Conservation (phyloP, 1,139 yeast species). For the Hyphopichia pseudoburtonii region DNA sequence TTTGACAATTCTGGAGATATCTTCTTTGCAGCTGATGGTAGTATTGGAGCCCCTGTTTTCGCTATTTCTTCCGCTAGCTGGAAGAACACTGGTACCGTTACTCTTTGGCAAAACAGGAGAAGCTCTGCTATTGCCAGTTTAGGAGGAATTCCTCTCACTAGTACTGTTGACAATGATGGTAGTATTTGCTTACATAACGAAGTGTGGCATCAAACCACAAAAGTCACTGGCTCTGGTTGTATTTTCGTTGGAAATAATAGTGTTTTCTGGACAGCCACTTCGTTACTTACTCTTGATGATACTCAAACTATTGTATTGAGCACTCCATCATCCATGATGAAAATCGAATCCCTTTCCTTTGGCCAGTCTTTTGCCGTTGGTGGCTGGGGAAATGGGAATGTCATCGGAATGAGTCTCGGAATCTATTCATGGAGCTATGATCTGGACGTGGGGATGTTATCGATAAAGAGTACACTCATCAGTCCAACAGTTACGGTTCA, state of each 20-base stretch:
- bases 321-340: slow-evolving; percentile 8
- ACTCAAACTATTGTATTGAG: slow-evolving; percentile 12
- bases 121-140: slow-evolving; percentile 16
- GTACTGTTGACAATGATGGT: slow-evolving; percentile 13
- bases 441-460: no score
- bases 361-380: slow-evolving; percentile 18
- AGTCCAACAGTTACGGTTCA: no score
- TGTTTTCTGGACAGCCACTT: slow-evolving; percentile 11
- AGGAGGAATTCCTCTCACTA: slow-evolving; percentile 22
- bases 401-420: no score
- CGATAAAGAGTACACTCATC: no score
- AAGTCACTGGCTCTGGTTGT: slow-evolving; percentile 17
- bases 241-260: slow-evolving; percentile 14
- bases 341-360: no score
- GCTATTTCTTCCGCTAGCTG: slow-evolving; percentile 11
- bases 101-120: slow-evolving; percentile 18
- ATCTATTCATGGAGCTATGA: no score
- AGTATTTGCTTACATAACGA: slow-evolving; percentile 15
- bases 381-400: slow-evolving; percentile 21
- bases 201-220: slow-evolving; percentile 13
- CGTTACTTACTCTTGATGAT: slow-evolving; percentile 6
- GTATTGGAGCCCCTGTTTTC: slow-evolving; percentile 16
- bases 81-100: slow-evolving; percentile 13
- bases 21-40: slow-evolving; percentile 26
- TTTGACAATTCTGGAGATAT: slow-evolving; percentile 31